Conservation (phyloP, 257 asterid genomes). For the Nicotiana knightiana region DNA sequence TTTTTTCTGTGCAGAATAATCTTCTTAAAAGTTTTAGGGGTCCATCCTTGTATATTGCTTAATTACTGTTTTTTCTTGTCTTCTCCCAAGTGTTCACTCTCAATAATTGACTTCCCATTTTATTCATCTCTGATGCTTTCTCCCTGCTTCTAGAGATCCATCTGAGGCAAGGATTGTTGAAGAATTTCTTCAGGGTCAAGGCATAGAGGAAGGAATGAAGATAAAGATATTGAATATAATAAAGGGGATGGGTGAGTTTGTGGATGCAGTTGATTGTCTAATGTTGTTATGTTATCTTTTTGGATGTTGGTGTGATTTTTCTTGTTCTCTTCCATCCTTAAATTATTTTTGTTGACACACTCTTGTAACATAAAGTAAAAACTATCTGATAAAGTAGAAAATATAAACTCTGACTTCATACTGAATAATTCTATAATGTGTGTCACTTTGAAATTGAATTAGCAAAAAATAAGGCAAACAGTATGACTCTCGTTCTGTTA, state of each 20-base stretch:
- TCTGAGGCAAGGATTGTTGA: conserved; percentile 70
- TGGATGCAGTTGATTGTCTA: background rate
- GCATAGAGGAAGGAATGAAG: conserved; percentile 49
- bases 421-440: background rate
- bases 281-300: background rate
- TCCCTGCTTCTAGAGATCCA: conserved; percentile 52
- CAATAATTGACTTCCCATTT: background rate
- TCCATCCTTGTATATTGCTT: background rate
- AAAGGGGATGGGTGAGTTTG: conserved; percentile 69
- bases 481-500: background rate
- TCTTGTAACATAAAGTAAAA: background rate
- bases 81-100: background rate
- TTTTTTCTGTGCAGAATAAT: background rate
- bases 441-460: background rate
- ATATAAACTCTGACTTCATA: background rate
- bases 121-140: conserved; percentile 3
- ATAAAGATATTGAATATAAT: conserved; percentile 55
- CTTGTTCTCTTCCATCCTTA: background rate
- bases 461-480: background rate
- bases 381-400: background rate
- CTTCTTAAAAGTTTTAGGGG: background rate
- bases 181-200: conserved; percentile 73
- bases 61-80: background rate
- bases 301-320: background rate
- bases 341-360: background rate